A percentile compares a stretch with the other conserved stretches of the same genome.
phyloP scores from a whole-genome alignment of 2,329 filamentous ascomycete genomes.

The Emydomyces testavorans region DNA sequence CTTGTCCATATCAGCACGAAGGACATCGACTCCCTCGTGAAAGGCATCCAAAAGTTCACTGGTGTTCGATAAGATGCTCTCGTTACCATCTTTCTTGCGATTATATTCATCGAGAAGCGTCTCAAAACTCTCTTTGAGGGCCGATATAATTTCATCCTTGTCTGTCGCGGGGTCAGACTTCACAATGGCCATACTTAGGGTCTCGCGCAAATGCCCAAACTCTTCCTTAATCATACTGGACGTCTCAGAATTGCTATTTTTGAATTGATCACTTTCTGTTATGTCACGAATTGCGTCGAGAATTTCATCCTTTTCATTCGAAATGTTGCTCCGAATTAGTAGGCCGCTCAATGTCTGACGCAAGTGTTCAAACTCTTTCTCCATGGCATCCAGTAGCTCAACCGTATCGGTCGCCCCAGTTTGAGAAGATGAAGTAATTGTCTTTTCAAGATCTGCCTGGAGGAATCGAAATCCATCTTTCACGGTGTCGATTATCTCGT shows the following conservation, averaged over 20 bases:
- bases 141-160: constrained; percentile 54
- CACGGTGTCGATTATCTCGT: constrained; percentile 55
- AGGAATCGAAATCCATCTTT: constrained; percentile 45
- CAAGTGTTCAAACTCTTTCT: constrained; percentile 70
- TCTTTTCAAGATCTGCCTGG: constrained; percentile 46
- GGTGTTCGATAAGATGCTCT: constrained; percentile 44
- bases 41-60: constrained; percentile 50
- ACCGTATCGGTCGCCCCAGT: constrained; percentile 47
- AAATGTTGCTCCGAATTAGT: constrained; percentile 49
- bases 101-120: constrained; percentile 41
- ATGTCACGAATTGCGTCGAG: constrained; percentile 48
- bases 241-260: constrained; percentile 36
- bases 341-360: constrained; percentile 64
- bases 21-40: constrained; percentile 59
- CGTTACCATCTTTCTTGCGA: constrained; percentile 43
- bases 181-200: constrained; percentile 43
- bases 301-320: constrained; percentile 49
- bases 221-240: constrained; percentile 46
- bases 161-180: constrained; percentile 37
- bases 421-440: constrained; percentile 35
- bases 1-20: constrained; percentile 63
- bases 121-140: constrained; percentile 35
- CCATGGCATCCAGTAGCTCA: constrained; percentile 60
- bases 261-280: constrained; percentile 31
- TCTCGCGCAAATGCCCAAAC: constrained; percentile 50